Evolutionary conservation across 2,329 filamentous ascomycete genomes (phyloP).

Genomic region (Pseudocercospora fuligena): DNA sequence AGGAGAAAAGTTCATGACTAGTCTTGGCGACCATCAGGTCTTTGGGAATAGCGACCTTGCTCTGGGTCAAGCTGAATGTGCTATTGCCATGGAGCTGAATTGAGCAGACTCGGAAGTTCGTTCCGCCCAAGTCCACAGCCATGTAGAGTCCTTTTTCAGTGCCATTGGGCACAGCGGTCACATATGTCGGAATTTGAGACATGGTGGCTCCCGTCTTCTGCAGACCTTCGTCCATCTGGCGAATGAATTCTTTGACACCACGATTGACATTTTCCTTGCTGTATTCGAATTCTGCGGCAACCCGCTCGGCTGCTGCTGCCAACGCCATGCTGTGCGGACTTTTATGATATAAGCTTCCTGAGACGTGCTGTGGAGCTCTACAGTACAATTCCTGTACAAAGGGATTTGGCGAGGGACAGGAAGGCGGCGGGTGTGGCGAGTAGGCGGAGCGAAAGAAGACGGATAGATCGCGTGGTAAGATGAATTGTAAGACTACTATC

Average conservation of each 20-base stretch:
- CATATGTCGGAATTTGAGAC: conserved; percentile 96
- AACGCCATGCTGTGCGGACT: conserved; percentile 56
- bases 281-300: conserved; percentile 87
- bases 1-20: conserved; percentile 84
- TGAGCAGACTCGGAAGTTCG: conserved; percentile 97
- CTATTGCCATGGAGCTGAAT: conserved; percentile 91
- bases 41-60: conserved; percentile 87
- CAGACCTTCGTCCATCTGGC: conserved; percentile 87
- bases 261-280: conserved; percentile 75
- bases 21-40: conserved; percentile 89
- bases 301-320: conserved; percentile 73
- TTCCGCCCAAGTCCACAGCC: conserved; percentile 95
- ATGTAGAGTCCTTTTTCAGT: conserved; percentile 98
- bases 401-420: conserved; percentile 40
- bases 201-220: conserved; percentile 76
- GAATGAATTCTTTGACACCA: conserved; percentile 83
- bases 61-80: conserved; percentile 91
- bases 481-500: conserved; percentile 23
- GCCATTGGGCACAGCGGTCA: conserved; percentile 93
- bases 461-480: conserved; percentile 19
- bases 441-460: conserved; percentile 13
- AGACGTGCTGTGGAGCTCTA: conserved; percentile 36
- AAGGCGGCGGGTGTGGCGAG: conserved; percentile 30
- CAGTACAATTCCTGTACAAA: conserved; percentile 44
- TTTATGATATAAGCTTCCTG: conserved; percentile 35